Base-by-base conservation (phyloP, 371 early-diverging fungal species). In the Haplosporangium sp. region DNA sequence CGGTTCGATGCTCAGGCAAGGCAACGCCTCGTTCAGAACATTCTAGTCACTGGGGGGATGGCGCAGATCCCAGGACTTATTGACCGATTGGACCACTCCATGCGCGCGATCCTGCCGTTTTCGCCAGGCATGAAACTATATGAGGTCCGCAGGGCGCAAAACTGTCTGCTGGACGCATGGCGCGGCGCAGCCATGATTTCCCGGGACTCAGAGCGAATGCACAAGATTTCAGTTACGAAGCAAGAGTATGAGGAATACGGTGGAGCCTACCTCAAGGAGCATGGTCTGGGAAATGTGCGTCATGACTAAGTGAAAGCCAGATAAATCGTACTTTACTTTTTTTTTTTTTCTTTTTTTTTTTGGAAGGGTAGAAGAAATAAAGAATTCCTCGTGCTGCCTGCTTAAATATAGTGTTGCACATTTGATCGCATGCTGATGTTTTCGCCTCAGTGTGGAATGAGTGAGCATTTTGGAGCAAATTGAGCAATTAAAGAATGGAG, bases 131-230 rank as follows among this genome's bases (percentile, higher is more conserved):
- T 55, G 37, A 85, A 91, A 10, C 36, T 71, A 1, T 81, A 94
- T 51, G 67, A 76, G 10, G 89, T 96, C 9, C 82, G 85, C 20
- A 79, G 76, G 14, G 96, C 96, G 0, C 72, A 80, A 0, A 87
- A 96, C 76, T 92, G 95, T 20, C 47, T 89, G 55, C 68, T 91
- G 52, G 96, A 95, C 80, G 94, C 93, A 11, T 96, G 96, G 96
- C 83, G 81, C 5, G 96, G 96, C 10, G 96, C 96, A 0, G 91
- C 95, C 23, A 83, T 86, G 77, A 88, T 89, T 86, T 85, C 85
- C 18, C 60, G 66, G 16, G 74, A 59, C 16, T 55, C 23, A 16
- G 64, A 60, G 21, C 45, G 42, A 57, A 86, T 86, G 73, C 55
- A 66, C 20, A 81, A 81, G 53, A 79, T 80, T 14, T 84, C 81